Percentiles rank a stretch among this genome's conserved stretches.
Conservation (phyloP, 805 yeast species). For the Scheffersomyces stipitis region DNA sequence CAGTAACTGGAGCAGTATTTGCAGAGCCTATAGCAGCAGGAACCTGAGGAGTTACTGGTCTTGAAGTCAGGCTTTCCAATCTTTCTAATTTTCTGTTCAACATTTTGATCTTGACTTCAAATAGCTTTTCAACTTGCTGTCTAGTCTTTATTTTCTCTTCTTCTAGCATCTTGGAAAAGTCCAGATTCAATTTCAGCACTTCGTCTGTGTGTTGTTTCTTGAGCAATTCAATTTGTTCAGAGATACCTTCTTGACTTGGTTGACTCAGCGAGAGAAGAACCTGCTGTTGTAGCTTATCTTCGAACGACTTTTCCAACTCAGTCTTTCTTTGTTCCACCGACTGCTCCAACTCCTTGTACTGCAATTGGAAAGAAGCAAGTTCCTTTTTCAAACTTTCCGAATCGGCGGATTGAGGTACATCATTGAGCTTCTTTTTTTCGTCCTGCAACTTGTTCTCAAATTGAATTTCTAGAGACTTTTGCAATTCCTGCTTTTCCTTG, state of each 20-base stretch:
- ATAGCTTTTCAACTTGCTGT: constrained; percentile 54
- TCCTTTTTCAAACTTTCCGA: constrained; percentile 18
- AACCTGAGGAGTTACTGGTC: constrained; percentile 11
- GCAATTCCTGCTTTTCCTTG: constrained; percentile 15
- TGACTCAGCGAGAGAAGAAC: no score
- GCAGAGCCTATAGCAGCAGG: no score
- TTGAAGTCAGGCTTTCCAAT: constrained; percentile 38
- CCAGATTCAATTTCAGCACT: constrained; percentile 15
- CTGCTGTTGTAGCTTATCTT: constrained; percentile 13
- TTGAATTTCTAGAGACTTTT: constrained; percentile 7
- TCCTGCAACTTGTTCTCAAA: constrained; percentile 21
- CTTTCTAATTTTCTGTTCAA: constrained; percentile 54
- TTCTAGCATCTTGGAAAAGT: constrained; percentile 17
- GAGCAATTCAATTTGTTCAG: constrained; percentile 9
- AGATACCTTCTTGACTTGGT: background rate
- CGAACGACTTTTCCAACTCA: constrained; percentile 38
- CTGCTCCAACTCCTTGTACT: constrained; percentile 16
- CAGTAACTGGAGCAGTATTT: background rate
- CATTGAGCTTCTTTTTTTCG: constrained; percentile 10
- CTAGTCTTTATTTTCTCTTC: constrained; percentile 40
- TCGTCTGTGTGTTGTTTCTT: constrained; percentile 15
- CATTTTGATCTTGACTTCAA: constrained; percentile 57
- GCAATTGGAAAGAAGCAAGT: constrained; percentile 19
- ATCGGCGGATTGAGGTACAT: constrained; percentile 1
- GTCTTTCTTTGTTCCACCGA: constrained; percentile 19